Evolutionary conservation across 768 basidiomycete species (phyloP).

Genomic region (Trametes cinnabarina): DNA sequence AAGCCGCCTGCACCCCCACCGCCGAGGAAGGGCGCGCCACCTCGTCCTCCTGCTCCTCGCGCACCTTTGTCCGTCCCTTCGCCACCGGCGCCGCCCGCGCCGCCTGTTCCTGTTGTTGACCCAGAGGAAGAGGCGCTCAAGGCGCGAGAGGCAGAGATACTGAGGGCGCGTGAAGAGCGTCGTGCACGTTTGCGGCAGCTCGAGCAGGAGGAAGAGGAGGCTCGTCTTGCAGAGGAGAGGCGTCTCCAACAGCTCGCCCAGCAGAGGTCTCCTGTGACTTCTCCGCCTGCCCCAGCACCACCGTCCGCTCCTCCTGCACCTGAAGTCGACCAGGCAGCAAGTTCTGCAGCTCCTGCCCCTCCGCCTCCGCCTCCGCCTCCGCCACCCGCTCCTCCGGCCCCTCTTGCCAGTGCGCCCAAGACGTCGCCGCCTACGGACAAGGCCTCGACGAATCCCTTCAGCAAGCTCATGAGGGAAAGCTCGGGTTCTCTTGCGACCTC

Average conservation of each 20-base stretch:
- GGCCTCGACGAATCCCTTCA: conserved; percentile 79
- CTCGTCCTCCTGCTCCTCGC: conserved; percentile 35
- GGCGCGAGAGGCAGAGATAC: conserved; percentile 67
- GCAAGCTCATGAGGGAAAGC: conserved; percentile 56
- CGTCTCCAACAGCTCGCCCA: conserved; percentile 27
- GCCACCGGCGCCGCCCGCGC: conserved; percentile 33
- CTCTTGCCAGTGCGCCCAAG: conserved; percentile 29
- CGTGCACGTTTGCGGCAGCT: conserved; percentile 65
- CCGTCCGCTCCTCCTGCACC: conserved; percentile 35
- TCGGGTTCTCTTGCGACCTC: conserved; percentile 35
- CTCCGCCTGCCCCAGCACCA: conserved; percentile 44
- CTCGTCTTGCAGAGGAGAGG: conserved; percentile 45
- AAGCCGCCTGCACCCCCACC: conserved; percentile 40
- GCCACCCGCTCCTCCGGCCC: conserved; percentile 32
- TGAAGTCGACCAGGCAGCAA: conserved; percentile 22
- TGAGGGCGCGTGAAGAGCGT: conserved; percentile 67
- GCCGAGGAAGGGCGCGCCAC: conserved; percentile 34
- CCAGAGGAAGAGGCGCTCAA: conserved; percentile 73
- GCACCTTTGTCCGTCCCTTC: conserved; percentile 26
- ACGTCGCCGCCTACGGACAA: conserved; percentile 41
- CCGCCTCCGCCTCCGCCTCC: conserved; percentile 41
- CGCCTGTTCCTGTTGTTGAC: conserved; percentile 54
- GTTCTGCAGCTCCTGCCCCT: conserved; percentile 30
- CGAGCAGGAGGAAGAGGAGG: conserved; percentile 65
- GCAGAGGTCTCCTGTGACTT: conserved; percentile 39